A percentile compares a stretch with the other conserved stretches of the same genome.
phyloP scores from a whole-genome alignment of 2,329 filamentous ascomycete genomes.

The Cordyceps cateniannulata region DNA sequence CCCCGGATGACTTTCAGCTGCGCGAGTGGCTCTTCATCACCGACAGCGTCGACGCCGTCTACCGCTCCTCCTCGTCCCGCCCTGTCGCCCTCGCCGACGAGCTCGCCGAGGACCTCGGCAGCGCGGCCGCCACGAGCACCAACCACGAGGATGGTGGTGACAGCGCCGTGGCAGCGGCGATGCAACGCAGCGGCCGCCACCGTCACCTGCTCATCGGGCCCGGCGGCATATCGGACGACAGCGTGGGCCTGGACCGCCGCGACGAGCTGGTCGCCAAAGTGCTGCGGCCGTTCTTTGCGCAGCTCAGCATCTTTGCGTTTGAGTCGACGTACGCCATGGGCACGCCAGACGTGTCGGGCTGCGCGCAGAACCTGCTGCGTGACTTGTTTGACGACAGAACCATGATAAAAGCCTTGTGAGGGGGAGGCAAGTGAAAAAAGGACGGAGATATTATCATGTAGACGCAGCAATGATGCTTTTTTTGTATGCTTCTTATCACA shows the following conservation, averaged over 20 bases:
- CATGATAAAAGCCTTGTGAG: slow-evolving; percentile 52
- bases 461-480: neutral
- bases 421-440: neutral
- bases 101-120: slow-evolving; percentile 67
- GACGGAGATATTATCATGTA: neutral
- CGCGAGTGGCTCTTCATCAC: slow-evolving; percentile 97
- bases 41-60: slow-evolving; percentile 93
- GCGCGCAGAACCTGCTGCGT: slow-evolving; percentile 56
- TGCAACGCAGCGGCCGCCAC: slow-evolving; percentile 24
- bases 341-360: slow-evolving; percentile 56
- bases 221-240: slow-evolving; percentile 48
- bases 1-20: slow-evolving; percentile 95
- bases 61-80: slow-evolving; percentile 63
- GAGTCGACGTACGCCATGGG: slow-evolving; percentile 89
- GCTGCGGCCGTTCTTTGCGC: slow-evolving; percentile 80
- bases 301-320: slow-evolving; percentile 88
- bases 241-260: slow-evolving; percentile 48
- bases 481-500: neutral
- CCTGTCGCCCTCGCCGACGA: slow-evolving; percentile 77
- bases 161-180: slow-evolving; percentile 19
- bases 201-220: slow-evolving; percentile 16
- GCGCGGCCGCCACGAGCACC: slow-evolving; percentile 21
- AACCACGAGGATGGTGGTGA: slow-evolving; percentile 11
- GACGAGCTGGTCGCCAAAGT: slow-evolving; percentile 70
- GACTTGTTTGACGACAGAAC: slow-evolving; percentile 77